Evolutionary conservation across 805 yeast genomes (phyloP), one percentile per base, ranked within the genome.

Genomic region (Suhomyces sp.): DNA sequence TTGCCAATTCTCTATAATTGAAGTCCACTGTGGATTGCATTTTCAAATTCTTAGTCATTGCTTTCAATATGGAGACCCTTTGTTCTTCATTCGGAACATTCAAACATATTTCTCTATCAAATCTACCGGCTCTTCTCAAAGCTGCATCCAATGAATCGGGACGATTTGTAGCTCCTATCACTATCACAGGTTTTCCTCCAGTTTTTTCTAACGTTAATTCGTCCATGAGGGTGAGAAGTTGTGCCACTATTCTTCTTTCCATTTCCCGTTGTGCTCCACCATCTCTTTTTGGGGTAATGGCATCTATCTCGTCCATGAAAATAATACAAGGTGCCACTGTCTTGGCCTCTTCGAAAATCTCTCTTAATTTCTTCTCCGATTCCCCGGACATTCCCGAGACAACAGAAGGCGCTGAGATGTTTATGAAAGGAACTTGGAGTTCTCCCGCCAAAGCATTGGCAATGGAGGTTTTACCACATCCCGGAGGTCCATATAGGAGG

Each of bases 311-410:
- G 64, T 93, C 98, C 53, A 93, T 81, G 53, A 93, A 93, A 33
- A 93, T 75, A 19, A 93, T 64, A 60, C 97, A 90, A 6, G 98
- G 98, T 1, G 98, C 98, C 36, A 88, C 54, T 3, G 74, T 50
- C 51, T 81, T 83, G 3, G 98, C 98, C 54, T 93, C 98, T 24
- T 88, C 96, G 53, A 91, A 91, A 24, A 91, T 68, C 40, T 93
- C 98, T 43, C 98, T 72, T 15, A 93, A 70, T 54, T 91, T 90
- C 68, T 93, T 93, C 58, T 93, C 98, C 44, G 91, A 80, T 58
- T 93, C 98, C 27, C 98, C 98, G n/a, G 96, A 87, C 98, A 93
- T 93, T 4, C 98, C 98, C 42, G 96, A 86, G 0, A 93, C 98
- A 6, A 93, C 87, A 2, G 95, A 83, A 1, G 98, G 98, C 0